Percentiles rank a stretch among this genome's conserved stretches.
These are phyloP conservation scores for Trichosporon ovoides DNA, from an alignment of 1,284 basidiomycete genomes.

Conservation along the genomic window DNA sequence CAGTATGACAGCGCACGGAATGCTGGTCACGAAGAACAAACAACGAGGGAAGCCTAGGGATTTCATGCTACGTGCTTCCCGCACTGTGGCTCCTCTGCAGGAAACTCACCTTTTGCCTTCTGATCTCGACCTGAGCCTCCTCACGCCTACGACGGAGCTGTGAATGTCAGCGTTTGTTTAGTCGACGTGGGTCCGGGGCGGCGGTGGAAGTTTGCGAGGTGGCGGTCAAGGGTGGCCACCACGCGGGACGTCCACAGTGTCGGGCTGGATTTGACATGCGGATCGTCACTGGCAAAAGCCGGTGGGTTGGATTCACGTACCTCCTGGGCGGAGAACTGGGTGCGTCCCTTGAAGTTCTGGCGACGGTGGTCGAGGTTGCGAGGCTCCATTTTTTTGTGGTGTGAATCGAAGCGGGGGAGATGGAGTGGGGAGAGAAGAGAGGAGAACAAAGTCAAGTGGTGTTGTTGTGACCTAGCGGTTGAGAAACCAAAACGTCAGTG, in stretches of 20 bases:
- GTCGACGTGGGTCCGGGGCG: neutral
- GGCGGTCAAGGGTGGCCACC: slow-evolving; percentile 4
- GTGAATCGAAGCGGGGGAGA: neutral
- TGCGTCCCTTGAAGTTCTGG: slow-evolving; percentile 50
- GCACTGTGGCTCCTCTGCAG: neutral
- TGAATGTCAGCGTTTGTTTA: slow-evolving; percentile 14
- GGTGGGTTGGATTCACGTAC: slow-evolving; percentile 22
- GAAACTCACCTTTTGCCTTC: slow-evolving; percentile 67
- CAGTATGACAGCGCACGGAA: too few relatives aligned
- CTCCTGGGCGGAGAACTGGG: slow-evolving; percentile 49
- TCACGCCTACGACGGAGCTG: slow-evolving; percentile 83
- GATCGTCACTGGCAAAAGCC: neutral
- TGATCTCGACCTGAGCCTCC: slow-evolving; percentile 95
- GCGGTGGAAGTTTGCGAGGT: slow-evolving; percentile 10
- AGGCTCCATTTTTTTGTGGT: slow-evolving; percentile 23
- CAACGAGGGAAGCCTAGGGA: too few relatives aligned
- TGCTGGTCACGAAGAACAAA: too few relatives aligned
- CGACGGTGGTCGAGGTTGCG: slow-evolving; percentile 47
- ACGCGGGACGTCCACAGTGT: neutral
- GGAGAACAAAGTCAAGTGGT: neutral
- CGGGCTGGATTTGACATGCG: slow-evolving; percentile 1
- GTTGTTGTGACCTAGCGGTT: slow-evolving; percentile 4
- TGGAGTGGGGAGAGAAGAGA: neutral
- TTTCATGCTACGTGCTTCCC: too few relatives aligned
- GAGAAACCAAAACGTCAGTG: slow-evolving; percentile 7